A percentile compares a stretch with the other conserved stretches of the same genome.
These are phyloP conservation scores for Alternaria hordeiaustralica DNA, from an alignment of 2,329 filamentous ascomycete species.

Conservation along the genomic window DNA sequence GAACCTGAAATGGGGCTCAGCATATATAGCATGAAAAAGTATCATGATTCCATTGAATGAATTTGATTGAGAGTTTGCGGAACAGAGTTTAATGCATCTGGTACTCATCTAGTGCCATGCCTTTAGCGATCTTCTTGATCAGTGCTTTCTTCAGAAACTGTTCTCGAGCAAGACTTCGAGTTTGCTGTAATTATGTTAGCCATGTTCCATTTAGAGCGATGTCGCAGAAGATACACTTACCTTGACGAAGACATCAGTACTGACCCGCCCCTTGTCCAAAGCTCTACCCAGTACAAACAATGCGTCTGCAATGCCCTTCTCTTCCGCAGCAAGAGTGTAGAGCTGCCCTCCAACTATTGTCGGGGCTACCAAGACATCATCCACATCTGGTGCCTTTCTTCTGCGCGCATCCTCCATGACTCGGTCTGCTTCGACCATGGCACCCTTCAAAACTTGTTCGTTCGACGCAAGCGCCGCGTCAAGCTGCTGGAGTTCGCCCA, in stretches of 20 bases:
- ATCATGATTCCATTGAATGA: background rate
- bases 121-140: conserved; percentile 75
- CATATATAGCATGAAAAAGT: background rate
- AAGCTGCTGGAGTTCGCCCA: conserved; percentile 72
- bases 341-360: conserved; percentile 93
- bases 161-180: conserved; percentile 75
- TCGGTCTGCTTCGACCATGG: conserved; percentile 77
- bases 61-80: background rate
- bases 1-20: background rate
- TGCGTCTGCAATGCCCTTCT: conserved; percentile 83
- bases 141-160: conserved; percentile 85
- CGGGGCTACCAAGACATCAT: conserved; percentile 90
- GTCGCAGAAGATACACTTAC: conserved; percentile 48
- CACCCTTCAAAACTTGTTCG: conserved; percentile 76
- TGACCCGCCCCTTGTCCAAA: conserved; percentile 74
- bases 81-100: conserved; percentile 30
- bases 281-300: conserved; percentile 81
- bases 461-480: conserved; percentile 76
- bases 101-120: conserved; percentile 70
- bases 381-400: conserved; percentile 76
- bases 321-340: conserved; percentile 87
- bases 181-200: conserved; percentile 54
- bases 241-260: conserved; percentile 77
- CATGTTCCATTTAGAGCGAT: background rate
- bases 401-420: conserved; percentile 76